A percentile compares a stretch with the other conserved stretches of the same genome.
Conservation (phyloP, 768 basidiomycete genomes). For the Dentipellis fragilis region DNA sequence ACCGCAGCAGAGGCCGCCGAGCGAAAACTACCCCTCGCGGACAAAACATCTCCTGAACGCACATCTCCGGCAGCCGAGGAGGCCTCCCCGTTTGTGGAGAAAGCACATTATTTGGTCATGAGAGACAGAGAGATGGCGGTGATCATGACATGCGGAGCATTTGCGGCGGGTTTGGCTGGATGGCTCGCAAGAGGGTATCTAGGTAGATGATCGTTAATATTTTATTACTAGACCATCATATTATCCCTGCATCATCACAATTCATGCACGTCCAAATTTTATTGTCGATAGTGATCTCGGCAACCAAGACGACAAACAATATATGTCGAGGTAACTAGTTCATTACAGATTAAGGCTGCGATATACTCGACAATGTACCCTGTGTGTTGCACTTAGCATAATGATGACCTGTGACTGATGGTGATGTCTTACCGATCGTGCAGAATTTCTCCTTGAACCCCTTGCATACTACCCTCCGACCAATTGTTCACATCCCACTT, state of each 20-base stretch:
- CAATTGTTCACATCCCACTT: constrained; percentile 30
- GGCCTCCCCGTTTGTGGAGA: neutral
- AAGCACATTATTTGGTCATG: neutral
- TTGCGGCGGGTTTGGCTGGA: neutral
- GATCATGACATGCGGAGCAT: neutral
- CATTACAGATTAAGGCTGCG: constrained; percentile 26
- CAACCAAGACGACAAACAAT: neutral
- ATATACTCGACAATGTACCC: constrained; percentile 47
- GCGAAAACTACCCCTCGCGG: no score
- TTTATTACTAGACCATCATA: no score
- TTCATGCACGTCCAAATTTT: no score
- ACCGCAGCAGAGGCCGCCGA: neutral
- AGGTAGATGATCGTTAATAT: no score
- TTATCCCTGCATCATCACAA: no score
- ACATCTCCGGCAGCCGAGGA: neutral
- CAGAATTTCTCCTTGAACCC: constrained; percentile 33
- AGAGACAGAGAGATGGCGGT: neutral
- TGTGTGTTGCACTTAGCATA: constrained; percentile 9
- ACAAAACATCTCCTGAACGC: no score
- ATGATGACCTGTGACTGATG: neutral
- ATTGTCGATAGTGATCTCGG: neutral
- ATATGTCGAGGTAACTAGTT: neutral
- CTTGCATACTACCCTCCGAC: constrained; percentile 30
- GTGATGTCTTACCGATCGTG: constrained; percentile 32
- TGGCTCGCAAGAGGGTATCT: neutral